Evolutionary conservation across 2,329 filamentous ascomycete species (phyloP).

Genomic region (Chaetomiaceae sp.): DNA sequence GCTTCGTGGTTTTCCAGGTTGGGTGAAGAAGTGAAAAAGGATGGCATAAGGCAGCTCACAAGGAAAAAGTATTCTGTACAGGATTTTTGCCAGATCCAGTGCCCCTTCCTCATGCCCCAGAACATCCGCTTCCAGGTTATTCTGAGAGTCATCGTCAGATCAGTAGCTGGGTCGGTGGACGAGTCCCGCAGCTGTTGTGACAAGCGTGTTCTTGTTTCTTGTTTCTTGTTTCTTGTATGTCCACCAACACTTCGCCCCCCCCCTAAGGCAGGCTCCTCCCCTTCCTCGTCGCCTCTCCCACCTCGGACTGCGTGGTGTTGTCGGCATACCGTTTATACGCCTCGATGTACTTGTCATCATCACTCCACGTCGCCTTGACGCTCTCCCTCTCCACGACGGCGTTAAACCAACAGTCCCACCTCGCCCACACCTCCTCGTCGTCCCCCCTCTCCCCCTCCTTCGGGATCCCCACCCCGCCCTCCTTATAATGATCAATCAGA

Average conservation of each 20-base stretch:
- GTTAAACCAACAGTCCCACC: conserved; percentile 61
- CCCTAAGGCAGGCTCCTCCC: conserved; percentile 56
- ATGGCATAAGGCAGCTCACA: too few relatives aligned
- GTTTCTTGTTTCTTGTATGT: too few relatives aligned
- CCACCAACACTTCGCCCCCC: not conserved
- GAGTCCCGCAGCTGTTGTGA: too few relatives aligned
- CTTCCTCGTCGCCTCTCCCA: conserved; percentile 57
- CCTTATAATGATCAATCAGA: conserved; percentile 71
- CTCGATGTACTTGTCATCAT: conserved; percentile 59
- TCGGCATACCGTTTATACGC: conserved; percentile 66
- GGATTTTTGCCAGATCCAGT: too few relatives aligned
- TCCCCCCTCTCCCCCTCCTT: conserved; percentile 34
- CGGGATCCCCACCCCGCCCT: conserved; percentile 46
- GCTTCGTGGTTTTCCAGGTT: too few relatives aligned
- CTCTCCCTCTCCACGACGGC: conserved; percentile 57
- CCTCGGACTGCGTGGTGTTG: conserved; percentile 56
- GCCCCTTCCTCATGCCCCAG: too few relatives aligned
- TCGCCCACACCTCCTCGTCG: conserved; percentile 55
- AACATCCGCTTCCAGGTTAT: too few relatives aligned
- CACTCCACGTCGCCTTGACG: conserved; percentile 63
- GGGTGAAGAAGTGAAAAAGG: too few relatives aligned
- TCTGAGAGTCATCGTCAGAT: too few relatives aligned
- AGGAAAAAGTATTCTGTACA: too few relatives aligned
- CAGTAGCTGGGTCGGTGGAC: too few relatives aligned
- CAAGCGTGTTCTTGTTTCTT: too few relatives aligned